Evolutionary conservation across 306 rosid species (phyloP).

Genomic region (Vigna hirtella): DNA sequence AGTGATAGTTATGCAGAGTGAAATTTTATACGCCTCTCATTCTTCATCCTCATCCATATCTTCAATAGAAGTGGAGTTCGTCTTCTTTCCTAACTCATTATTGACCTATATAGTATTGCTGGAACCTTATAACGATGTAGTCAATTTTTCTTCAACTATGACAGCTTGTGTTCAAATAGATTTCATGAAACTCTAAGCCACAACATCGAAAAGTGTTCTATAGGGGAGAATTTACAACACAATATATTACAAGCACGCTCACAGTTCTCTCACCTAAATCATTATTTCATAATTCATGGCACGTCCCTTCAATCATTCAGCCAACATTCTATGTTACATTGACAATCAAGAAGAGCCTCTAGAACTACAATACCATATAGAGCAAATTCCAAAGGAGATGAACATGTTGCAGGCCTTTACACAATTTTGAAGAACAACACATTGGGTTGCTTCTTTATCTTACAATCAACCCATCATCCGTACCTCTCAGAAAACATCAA

Average conservation of each 20-base stretch:
- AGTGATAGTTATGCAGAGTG: too few species aligned
- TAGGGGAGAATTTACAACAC: not conserved
- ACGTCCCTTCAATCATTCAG: not conserved
- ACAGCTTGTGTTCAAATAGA: too few species aligned
- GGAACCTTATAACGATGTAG: too few species aligned
- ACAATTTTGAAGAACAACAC: slow-evolving; percentile 36
- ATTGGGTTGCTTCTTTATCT: slow-evolving; percentile 30
- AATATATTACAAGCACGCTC: not conserved
- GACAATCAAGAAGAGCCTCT: not conserved
- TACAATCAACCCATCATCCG: slow-evolving; percentile 25
- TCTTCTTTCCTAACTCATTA: too few species aligned
- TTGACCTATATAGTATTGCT: too few species aligned
- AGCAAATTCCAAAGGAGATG: slow-evolving; percentile 14
- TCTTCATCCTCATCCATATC: too few species aligned
- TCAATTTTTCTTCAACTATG: too few species aligned
- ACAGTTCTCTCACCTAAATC: not conserved
- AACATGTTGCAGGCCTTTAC: slow-evolving; percentile 33
- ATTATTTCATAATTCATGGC: not conserved
- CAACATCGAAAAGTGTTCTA: not conserved
- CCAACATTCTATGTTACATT: not conserved
- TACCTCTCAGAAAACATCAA: slow-evolving; percentile 39
- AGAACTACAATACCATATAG: slow-evolving; percentile 23
- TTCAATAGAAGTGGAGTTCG: too few species aligned
- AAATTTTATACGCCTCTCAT: too few species aligned
- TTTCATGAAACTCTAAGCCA: too few species aligned